These are phyloP conservation scores for Chlorella sp. DNA, from an alignment of 139 green algal species.

Conservation along the genomic window DNA sequence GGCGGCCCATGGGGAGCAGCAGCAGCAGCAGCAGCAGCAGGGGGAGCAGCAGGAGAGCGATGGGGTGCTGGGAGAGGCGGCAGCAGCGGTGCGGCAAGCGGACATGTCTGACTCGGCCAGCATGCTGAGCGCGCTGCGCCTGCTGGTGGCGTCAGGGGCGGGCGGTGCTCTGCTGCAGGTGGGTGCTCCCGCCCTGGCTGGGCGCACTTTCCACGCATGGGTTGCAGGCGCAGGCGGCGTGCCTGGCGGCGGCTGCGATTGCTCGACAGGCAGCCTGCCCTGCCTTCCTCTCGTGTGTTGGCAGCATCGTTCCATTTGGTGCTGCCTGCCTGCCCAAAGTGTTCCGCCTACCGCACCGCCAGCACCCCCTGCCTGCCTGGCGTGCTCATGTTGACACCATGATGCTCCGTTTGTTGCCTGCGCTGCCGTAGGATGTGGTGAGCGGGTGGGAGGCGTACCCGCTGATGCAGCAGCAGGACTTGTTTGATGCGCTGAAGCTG, in stretches of 20 bases:
- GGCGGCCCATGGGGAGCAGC: background rate
- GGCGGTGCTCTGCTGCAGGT: constrained; percentile 19
- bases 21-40: background rate
- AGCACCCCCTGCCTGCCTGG: background rate
- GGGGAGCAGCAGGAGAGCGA: background rate
- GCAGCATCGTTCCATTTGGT: background rate
- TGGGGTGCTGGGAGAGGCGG: background rate
- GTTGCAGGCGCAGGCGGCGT: no score
- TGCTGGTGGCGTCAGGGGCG: background rate
- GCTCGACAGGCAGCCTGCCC: no score
- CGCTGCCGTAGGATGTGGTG: constrained; percentile 6
- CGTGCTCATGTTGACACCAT: background rate
- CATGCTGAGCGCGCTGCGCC: constrained; percentile 17
- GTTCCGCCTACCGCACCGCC: no score
- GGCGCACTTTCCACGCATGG: no score
- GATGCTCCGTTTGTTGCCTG: background rate
- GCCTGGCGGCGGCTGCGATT: background rate
- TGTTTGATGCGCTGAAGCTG: constrained; percentile 1
- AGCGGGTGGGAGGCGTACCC: background rate
- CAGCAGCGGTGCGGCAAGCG: background rate
- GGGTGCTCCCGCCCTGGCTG: background rate
- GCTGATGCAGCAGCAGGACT: constrained; percentile 22
- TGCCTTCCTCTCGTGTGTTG: background rate
- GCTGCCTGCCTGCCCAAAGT: background rate
- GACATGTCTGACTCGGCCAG: background rate